Evolutionary conservation across 495 filamentous ascomycete genomes (phyloP).

Genomic region (Aspergillus wentii): DNA sequence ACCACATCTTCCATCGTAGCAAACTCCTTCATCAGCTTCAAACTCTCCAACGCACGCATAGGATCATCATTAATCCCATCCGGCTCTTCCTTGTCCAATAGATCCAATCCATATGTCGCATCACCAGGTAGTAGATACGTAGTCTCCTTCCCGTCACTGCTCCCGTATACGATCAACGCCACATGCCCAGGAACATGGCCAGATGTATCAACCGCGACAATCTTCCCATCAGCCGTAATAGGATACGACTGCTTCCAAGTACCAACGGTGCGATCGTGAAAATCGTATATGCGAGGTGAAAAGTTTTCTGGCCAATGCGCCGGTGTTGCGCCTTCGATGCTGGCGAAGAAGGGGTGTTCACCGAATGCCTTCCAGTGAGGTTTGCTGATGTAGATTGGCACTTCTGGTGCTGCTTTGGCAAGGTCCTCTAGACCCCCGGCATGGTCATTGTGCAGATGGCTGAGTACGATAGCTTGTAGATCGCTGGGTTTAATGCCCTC

Average conservation of each 20-base stretch:
- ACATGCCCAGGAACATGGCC: constrained; percentile 29
- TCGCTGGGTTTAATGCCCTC: constrained; percentile 19
- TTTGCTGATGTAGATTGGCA: constrained; percentile 17
- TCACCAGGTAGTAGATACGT: constrained; percentile 27
- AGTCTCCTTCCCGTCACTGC: not conserved
- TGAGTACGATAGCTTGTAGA: constrained; percentile 21
- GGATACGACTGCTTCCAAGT: constrained; percentile 22
- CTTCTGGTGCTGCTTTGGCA: constrained; percentile 10
- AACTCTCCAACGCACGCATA: constrained; percentile 14
- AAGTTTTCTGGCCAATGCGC: constrained; percentile 25
- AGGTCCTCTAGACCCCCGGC: constrained; percentile 25
- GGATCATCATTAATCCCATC: constrained; percentile 29
- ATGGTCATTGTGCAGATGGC: constrained; percentile 30
- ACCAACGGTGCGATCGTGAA: constrained; percentile 16
- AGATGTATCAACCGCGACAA: constrained; percentile 24
- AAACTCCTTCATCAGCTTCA: constrained; percentile 24
- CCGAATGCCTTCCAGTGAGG: constrained; percentile 27
- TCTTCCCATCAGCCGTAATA: constrained; percentile 22
- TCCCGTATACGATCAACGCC: constrained; percentile 16
- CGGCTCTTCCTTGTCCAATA: constrained; percentile 20
- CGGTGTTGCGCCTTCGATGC: constrained; percentile 21
- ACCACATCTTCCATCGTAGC: constrained; percentile 17
- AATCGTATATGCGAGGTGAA: constrained; percentile 16
- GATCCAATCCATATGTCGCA: constrained; percentile 22
- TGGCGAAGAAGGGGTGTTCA: constrained; percentile 17